phyloP scores from a whole-genome alignment of 2,329 filamentous ascomycete species.

The Fusarium neocosmosporiellum region DNA sequence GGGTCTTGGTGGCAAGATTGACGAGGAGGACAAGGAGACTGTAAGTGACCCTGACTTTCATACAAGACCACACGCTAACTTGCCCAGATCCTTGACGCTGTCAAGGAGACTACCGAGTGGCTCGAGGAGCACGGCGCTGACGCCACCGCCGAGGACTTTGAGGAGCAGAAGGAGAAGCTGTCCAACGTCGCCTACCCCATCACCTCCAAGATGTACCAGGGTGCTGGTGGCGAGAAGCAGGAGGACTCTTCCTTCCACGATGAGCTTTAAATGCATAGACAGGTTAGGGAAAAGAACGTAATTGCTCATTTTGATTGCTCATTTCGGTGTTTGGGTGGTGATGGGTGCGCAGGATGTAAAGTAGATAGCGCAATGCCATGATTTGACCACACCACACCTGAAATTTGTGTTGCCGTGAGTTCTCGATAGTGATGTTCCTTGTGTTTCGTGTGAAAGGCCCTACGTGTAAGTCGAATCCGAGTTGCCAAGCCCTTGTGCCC shows the following conservation, averaged over 20 bases:
- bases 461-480: too few relatives aligned
- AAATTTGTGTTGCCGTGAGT: neutral
- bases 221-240: slow-evolving; percentile 70
- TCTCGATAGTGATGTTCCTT: neutral
- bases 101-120: slow-evolving; percentile 98
- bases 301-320: slow-evolving; percentile 41
- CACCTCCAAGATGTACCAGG: slow-evolving; percentile 94
- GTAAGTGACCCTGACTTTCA: slow-evolving; percentile 60
- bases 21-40: slow-evolving; percentile 98
- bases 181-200: slow-evolving; percentile 97
- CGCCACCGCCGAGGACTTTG: slow-evolving; percentile 92
- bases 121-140: slow-evolving; percentile 92
- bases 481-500: neutral
- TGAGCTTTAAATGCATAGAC: slow-evolving; percentile 75
- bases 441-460: neutral
- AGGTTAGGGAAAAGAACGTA: slow-evolving; percentile 44
- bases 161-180: slow-evolving; percentile 99
- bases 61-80: slow-evolving; percentile 50
- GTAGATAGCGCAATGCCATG: slow-evolving; percentile 46
- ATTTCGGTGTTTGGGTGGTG: slow-evolving; percentile 47
- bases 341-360: slow-evolving; percentile 44
- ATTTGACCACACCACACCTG: slow-evolving; percentile 20
- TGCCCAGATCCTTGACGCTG: slow-evolving; percentile 81
- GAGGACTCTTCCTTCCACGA: slow-evolving; percentile 80
- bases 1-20: slow-evolving; percentile 97